Base-by-base conservation (phyloP, 768 basidiomycete genomes). In the Termitomyces titanicus region DNA sequence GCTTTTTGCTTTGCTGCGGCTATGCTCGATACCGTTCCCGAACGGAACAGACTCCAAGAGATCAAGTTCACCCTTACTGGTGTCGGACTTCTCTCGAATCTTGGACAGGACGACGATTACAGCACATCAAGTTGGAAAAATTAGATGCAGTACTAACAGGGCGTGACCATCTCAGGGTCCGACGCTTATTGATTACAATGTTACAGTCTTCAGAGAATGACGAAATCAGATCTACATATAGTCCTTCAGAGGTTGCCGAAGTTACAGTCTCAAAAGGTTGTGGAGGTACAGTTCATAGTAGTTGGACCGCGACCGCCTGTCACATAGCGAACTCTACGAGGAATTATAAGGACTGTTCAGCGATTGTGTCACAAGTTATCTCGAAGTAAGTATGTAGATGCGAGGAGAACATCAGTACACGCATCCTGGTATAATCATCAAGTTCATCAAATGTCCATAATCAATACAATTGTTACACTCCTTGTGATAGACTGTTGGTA, bases 21-120 rank as follows among this genome's bases (percentile, higher is more conserved):
- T 27, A 46, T 42, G 39, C 39, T 57, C 22, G 51, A 57, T 10
- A 52, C 33, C 9, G 38, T 56, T 3, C 39, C 50, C 17, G 20
- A 51, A 47, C 44, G 17, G 29, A 56, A 52, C 24, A 46, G 18
- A 25, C 42, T 56, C 33, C 25, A 43, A 44, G 25, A 29, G 5
- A 45, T 56, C 38, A 38, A 40, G 4, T 51, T 56, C 7, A 35
- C 9, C 15, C 12, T 56, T 18, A 25, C 34, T 20, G 46, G 35
- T 18, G 12, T 24, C 22, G 1, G 10, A n/a, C 0, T 11, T 24
- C 5, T 20, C 25, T 35, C 20, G 1, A 29, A 56, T 4, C 24
- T 4, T 24, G 37, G n/a, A 15, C 31, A 22, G 2, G 27, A 5
- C 18, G n/a, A 22, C 10, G 40, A 43, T 18, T 18, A 44, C 34